These are phyloP conservation scores for Paecilomyces niveus DNA, from an alignment of 2,329 filamentous ascomycete genomes.

Conservation along the genomic window DNA sequence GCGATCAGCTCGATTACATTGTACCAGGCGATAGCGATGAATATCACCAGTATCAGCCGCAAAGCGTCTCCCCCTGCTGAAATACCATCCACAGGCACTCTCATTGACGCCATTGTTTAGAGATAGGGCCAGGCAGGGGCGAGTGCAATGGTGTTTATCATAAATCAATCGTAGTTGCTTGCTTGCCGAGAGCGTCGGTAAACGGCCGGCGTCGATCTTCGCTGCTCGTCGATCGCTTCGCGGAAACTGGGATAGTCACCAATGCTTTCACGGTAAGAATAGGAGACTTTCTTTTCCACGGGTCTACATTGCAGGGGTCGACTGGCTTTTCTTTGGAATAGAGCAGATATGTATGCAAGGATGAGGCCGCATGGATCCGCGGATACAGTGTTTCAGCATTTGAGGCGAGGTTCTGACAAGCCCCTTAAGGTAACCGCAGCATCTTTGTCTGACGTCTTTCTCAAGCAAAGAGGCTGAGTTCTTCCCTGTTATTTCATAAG, in stretches of 20 bases:
- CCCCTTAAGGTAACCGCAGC: neutral
- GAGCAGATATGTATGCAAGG: neutral
- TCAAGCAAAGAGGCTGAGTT: neutral
- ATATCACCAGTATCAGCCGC: constrained; percentile 20
- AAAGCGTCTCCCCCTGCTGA: constrained; percentile 15
- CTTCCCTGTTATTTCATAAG: neutral
- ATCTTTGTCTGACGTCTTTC: neutral
- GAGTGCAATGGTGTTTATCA: neutral
- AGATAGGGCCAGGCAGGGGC: neutral
- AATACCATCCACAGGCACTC: constrained; percentile 22
- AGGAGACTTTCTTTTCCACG: neutral
- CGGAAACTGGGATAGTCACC: neutral
- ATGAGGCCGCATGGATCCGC: neutral
- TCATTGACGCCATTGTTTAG: constrained; percentile 4
- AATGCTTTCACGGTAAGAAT: neutral
- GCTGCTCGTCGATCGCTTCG: neutral
- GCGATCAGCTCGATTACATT: constrained; percentile 43
- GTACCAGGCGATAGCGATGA: constrained; percentile 35
- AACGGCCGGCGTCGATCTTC: neutral
- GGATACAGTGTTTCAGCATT: neutral
- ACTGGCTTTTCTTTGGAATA: neutral
- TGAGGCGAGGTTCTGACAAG: neutral
- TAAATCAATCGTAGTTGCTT: neutral
- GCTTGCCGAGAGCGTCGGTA: neutral
- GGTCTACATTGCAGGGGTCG: neutral